Percentiles rank a stretch among this genome's conserved stretches.
Conservation (phyloP, 306 rosid species). For the Benincasa hispida region DNA sequence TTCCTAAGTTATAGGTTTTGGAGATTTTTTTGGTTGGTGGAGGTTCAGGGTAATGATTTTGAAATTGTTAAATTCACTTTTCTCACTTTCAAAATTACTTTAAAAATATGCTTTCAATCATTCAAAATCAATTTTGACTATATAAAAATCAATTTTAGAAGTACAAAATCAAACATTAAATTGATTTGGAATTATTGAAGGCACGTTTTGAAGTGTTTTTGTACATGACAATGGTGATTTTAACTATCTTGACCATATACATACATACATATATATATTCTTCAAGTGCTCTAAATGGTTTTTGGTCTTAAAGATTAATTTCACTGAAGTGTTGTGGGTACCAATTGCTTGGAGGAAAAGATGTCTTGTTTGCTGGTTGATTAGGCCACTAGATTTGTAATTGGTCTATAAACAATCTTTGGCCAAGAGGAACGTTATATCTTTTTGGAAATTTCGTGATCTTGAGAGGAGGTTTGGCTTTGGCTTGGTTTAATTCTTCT, state of each 20-base stretch:
- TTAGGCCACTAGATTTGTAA: background rate
- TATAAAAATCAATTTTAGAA: too few relatives aligned
- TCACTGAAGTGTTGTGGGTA: background rate
- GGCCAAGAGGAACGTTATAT: background rate
- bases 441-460: background rate
- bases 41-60: background rate
- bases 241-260: too few relatives aligned
- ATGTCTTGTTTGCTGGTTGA: background rate
- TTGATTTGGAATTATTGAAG: too few relatives aligned
- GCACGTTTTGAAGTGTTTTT: too few relatives aligned
- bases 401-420: background rate
- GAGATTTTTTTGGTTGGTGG: background rate
- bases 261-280: background rate
- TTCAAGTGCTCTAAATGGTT: background rate
- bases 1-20: background rate
- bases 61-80: too few relatives aligned
- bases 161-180: too few relatives aligned
- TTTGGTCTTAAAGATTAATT: background rate
- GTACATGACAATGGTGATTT: too few relatives aligned
- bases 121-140: too few relatives aligned
- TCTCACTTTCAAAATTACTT: too few relatives aligned
- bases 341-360: background rate
- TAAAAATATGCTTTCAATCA: too few relatives aligned
- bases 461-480: background rate
- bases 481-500: background rate